phyloP scores from a whole-genome alignment of 140 eudicot species.

The Bidens hawaiensis region DNA sequence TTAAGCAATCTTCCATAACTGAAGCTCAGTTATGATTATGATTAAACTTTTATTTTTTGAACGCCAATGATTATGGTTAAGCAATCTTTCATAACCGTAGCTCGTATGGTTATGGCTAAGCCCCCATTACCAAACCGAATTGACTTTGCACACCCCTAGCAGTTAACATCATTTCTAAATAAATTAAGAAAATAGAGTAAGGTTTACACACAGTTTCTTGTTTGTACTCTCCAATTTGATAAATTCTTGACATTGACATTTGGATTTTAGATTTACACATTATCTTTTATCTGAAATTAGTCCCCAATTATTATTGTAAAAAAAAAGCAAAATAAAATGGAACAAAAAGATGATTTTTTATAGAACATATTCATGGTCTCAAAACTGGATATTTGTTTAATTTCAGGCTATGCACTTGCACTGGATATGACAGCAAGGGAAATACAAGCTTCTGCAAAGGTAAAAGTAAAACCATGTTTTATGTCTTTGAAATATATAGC shows the following conservation, averaged over 20 bases:
- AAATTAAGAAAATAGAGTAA: too few relatives aligned
- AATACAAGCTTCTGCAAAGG: slow-evolving; percentile 90
- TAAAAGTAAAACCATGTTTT: slow-evolving; percentile 21
- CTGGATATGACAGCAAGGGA: slow-evolving; percentile 98
- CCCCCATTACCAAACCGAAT: too few relatives aligned
- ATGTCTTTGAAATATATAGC: slow-evolving; percentile 7
- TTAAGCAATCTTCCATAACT: too few relatives aligned
- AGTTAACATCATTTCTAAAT: too few relatives aligned
- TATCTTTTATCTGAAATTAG: not conserved
- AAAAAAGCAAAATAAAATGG: not conserved
- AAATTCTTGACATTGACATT: not conserved
- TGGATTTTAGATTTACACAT: not conserved
- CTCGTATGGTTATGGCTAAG: too few relatives aligned
- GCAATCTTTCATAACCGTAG: too few relatives aligned
- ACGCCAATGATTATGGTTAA: too few relatives aligned
- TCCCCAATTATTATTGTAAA: not conserved
- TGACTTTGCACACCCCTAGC: too few relatives aligned
- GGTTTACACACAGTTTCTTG: too few relatives aligned
- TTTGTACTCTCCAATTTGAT: not conserved
- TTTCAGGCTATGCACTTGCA: slow-evolving; percentile 94
- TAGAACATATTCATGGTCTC: slow-evolving; percentile 17
- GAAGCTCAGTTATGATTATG: too few relatives aligned
- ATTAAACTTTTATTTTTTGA: too few relatives aligned
- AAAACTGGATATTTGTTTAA: slow-evolving; percentile 5
- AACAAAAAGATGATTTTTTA: not conserved